Evolutionary conservation across 805 yeast species (phyloP).

Genomic region (Candida glaebosa): DNA sequence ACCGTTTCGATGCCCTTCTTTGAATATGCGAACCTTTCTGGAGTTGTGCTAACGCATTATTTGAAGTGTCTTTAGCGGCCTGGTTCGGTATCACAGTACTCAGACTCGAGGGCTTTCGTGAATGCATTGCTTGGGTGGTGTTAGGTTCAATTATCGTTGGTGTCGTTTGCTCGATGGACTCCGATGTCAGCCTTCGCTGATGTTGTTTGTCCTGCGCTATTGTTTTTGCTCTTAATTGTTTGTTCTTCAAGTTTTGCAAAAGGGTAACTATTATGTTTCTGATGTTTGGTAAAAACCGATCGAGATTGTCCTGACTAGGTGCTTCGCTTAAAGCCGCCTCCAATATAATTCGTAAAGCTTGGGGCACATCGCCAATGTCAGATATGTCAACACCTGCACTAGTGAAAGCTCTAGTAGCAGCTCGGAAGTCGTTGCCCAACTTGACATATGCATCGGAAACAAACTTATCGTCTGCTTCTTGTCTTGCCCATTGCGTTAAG

Average conservation of each 20-base stretch:
- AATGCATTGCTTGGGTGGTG: neutral
- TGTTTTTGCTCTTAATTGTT: constrained; percentile 58
- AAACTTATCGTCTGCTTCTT: constrained; percentile 71
- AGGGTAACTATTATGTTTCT: constrained; percentile 81
- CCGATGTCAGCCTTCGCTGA: constrained; percentile 4
- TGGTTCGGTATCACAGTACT: neutral
- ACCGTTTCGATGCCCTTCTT: constrained; percentile 90
- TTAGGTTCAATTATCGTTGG: neutral
- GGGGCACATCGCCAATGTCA: constrained; percentile 90
- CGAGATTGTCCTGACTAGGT: constrained; percentile 80
- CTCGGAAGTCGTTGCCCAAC: constrained; percentile 89
- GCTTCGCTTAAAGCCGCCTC: constrained; percentile 84
- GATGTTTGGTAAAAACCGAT: constrained; percentile 75
- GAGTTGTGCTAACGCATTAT: constrained; percentile 69
- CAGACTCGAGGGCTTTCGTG: neutral
- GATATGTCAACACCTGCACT: constrained; percentile 75
- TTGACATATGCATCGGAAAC: constrained; percentile 90
- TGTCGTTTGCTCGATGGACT: neutral
- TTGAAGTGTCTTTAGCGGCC: constrained; percentile 1
- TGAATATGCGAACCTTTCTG: constrained; percentile 82
- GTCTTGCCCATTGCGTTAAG: constrained; percentile 85
- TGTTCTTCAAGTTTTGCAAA: constrained; percentile 73
- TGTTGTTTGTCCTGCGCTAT: constrained; percentile 21
- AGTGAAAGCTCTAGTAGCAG: constrained; percentile 76
- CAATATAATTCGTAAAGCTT: constrained; percentile 67